Base-by-base conservation (phyloP, 495 filamentous ascomycete species). In the Paragyromitra xinjiangensis region DNA sequence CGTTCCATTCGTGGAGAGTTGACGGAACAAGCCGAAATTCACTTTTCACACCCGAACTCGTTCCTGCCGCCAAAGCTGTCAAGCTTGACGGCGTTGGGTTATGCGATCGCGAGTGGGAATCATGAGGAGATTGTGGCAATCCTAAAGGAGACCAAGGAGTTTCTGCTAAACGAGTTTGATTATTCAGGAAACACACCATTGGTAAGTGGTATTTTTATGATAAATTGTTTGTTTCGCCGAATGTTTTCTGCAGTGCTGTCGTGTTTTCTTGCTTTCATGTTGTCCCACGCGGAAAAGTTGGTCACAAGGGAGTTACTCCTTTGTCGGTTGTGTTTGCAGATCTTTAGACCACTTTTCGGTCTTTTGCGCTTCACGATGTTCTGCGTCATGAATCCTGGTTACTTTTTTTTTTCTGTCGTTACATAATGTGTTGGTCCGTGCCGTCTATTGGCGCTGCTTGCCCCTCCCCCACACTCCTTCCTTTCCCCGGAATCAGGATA, bases 151-250 rank as follows among this genome's bases (percentile, higher is more conserved):
- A 91, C 92, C 72, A 84, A 84, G 61, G 85, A 89, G 71, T 90
- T 88, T 85, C 84, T 97, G 19, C 84, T 97, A 14, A 92, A 92
- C 80, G 89, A 90, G 70, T 88, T 89, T 50, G 94, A 98, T 83
- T 97, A 97, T 81, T 92, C 91, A 11, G 93, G 93, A 34, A 97
- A 97, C 83, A 96, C 95, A n/a, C 92, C 93, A 9, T 82, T 92
- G 73, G 90, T 91, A 83, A 85, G 89, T 78, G 61, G 44, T 53
- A 71, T 58, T 82, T 62, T 58, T 37, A 11, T 16, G 16, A 24
- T 63, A 19, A 24, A 22, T 44, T 19, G 37, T 63, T 44, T 55
- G 24, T 48, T 59, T 34, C 16, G 6, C 40, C 9, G 26, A 37
- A 1, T 71, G 1, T 53, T 56, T 72, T 42, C 55, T 70, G 53